Base-by-base conservation (phyloP, 257 asterid genomes). In the Gentiana macrophylla region DNA sequence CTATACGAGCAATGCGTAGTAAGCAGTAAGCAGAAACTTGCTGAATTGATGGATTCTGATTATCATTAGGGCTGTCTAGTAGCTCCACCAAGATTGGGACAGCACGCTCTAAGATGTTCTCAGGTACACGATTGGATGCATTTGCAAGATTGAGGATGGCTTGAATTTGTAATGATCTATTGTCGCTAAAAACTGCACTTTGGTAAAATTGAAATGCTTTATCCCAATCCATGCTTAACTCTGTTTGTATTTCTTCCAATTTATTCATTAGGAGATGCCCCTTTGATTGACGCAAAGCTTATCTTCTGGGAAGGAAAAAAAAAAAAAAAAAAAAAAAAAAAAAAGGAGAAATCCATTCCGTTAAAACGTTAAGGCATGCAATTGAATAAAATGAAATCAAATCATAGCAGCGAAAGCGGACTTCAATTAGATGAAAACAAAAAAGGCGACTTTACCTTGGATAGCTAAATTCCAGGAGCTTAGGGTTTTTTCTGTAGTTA, bases 1-100 rank as follows among this genome's bases (percentile, higher is more conserved):
- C 74, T 68, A 37, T 64, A 37, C 78, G 65, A 72, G 84, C 76
- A 70, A 81, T 63, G 66, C 76, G 65, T 65, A 72, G 79, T 66
- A 84, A 69, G 75, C 86, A 74, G 75, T 68, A 68, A 52, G 68
- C 84, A 53, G 83, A 60, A 7, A 81, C 84, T 81, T 67, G 80
- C 37, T 60, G 81, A 53, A 81, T 59, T 10, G 62, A 64, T 50
- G 81, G 77, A 55, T 62, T 59, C 57, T 12, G 49, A 46, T 61
- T 41, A 32, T 57, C 49, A n/a, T 24, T 37, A 8, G 77, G 77
- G 32, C 72, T 69, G 56, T 49, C 32, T 10, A 84, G 80, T 64
- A 77, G 77, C 64, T 74, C 75, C 49, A 77, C 68, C 32, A 84
- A 53, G 53, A 72, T 62, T 2, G 89, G 89, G 52, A 81, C 74